A percentile compares a stretch with the other conserved stretches of the same genome.
Evolutionary conservation across 192 early-diverging fungal species (phyloP).

Genomic region (Powellomyces hirtus): DNA sequence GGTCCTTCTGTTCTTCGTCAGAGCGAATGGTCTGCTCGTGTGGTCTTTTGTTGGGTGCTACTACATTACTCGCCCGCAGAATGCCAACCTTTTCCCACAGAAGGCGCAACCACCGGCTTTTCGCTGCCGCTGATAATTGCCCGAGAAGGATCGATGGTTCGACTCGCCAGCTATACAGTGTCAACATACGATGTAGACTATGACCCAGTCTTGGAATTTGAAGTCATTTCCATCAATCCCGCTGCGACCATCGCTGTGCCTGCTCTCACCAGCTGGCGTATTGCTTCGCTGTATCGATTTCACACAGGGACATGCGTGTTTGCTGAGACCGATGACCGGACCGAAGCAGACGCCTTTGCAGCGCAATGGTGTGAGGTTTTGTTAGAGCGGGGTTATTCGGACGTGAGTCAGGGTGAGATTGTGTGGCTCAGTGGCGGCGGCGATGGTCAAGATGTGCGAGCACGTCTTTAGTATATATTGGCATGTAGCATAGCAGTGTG

Average conservation of each 20-base stretch:
- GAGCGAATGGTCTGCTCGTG: too few species aligned
- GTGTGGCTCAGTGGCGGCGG: background rate
- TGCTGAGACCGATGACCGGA: background rate
- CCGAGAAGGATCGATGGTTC: background rate
- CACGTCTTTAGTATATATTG: too few species aligned
- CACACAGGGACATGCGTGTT: background rate
- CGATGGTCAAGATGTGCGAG: too few species aligned
- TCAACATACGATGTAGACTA: constrained; percentile 17
- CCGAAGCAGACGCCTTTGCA: background rate
- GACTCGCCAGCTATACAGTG: constrained; percentile 11
- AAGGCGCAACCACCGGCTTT: constrained; percentile 6
- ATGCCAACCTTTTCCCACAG: background rate
- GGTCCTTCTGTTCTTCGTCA: too few species aligned
- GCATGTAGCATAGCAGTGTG: too few species aligned
- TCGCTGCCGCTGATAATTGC: constrained; percentile 10
- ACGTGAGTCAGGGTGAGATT: background rate
- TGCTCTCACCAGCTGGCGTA: background rate
- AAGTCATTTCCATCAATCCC: background rate
- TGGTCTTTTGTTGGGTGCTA: too few species aligned
- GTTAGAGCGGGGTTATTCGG: background rate
- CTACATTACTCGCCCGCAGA: too few species aligned
- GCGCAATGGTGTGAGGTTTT: background rate
- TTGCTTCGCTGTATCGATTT: background rate
- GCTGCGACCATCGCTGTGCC: too few species aligned
- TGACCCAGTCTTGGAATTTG: constrained; percentile 16